phyloP scores from a whole-genome alignment of 2,329 filamentous ascomycete genomes.

The Aspergillus sp. region DNA sequence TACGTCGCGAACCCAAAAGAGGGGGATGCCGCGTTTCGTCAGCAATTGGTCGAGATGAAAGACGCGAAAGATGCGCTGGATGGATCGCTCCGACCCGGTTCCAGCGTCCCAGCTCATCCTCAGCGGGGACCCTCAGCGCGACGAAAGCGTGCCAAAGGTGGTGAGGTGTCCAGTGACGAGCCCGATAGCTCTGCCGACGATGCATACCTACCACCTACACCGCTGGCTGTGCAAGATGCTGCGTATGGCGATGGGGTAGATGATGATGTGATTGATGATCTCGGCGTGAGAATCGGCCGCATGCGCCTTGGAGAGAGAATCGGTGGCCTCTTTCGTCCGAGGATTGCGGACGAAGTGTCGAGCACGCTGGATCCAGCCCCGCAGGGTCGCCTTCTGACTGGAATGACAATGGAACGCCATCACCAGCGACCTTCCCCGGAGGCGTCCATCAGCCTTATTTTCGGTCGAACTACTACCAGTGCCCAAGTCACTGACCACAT shows the following conservation, averaged over 20 bases:
- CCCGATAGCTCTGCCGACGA: background rate
- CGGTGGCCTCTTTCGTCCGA: slow-evolving; percentile 1
- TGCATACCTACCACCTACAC: slow-evolving; percentile 1
- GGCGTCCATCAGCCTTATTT: background rate
- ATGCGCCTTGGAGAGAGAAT: slow-evolving; percentile 1
- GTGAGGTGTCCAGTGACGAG: background rate
- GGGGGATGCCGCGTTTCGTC: background rate
- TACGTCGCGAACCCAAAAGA: background rate
- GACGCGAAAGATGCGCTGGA: slow-evolving; percentile 9
- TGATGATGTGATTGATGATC: background rate
- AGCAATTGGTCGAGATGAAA: slow-evolving; percentile 1
- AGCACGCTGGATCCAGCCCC: background rate
- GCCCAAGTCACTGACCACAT: background rate
- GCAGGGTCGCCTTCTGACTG: background rate
- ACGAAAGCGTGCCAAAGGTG: background rate
- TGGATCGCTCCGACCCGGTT: background rate
- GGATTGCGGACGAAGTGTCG: slow-evolving; percentile 6
- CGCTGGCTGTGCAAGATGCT: background rate
- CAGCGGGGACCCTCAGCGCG: background rate
- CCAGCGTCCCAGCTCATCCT: background rate
- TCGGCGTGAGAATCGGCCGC: slow-evolving; percentile 8
- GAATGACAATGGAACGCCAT: background rate
- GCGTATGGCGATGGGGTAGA: slow-evolving; percentile 2
- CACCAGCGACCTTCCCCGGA: background rate
- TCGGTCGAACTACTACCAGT: background rate